These are phyloP conservation scores for Sequoiadendron giganteum DNA, from an alignment of 75 land plant species.

Conservation along the genomic window DNA sequence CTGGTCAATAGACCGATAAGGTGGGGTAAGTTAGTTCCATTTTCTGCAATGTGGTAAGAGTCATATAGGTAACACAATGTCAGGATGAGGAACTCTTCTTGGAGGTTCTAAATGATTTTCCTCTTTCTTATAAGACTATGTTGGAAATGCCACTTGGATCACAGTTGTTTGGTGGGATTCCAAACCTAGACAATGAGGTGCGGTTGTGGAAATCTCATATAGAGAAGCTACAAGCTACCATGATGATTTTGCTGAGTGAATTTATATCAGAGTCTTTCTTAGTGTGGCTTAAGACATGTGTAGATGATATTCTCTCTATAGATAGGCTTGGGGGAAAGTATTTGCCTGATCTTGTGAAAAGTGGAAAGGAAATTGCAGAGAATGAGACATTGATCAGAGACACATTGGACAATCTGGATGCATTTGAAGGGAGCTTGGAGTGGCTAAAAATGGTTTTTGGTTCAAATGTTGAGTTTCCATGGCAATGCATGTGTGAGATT, in stretches of 20 bases:
- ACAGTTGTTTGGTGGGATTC: conserved; percentile 33
- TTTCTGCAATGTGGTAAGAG: conserved; percentile 56
- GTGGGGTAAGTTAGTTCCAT: conserved; percentile 28
- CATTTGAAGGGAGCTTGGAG: conserved; percentile 71
- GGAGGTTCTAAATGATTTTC: conserved; percentile 75
- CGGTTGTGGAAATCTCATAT: too few relatives aligned
- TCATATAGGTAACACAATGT: conserved; percentile 62
- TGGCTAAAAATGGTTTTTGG: conserved; percentile 92
- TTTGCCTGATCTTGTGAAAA: conserved; percentile 43
- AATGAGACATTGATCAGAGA: conserved; percentile 60
- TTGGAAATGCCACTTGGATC: conserved; percentile 85
- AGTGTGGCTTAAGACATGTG: conserved; percentile 68
- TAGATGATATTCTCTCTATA: conserved; percentile 40
- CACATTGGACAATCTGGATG: conserved; percentile 62
- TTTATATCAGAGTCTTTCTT: conserved; percentile 62
- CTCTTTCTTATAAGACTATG: conserved; percentile 72
- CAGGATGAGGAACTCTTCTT: conserved; percentile 87
- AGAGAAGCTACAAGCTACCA: conserved; percentile 72
- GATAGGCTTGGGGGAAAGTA: conserved; percentile 34
- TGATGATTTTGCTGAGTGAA: conserved; percentile 57
- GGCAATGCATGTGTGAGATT: conserved; percentile 74
- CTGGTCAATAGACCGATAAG: too few relatives aligned
- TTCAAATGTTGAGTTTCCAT: conserved; percentile 74
- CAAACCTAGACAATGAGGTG: too few relatives aligned
- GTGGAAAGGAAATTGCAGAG: conserved; percentile 59